Percentiles rank a stretch among this genome's conserved stretches.
Conservation (phyloP, 352 stramenopile species). For the Phytopythium sindhum region DNA sequence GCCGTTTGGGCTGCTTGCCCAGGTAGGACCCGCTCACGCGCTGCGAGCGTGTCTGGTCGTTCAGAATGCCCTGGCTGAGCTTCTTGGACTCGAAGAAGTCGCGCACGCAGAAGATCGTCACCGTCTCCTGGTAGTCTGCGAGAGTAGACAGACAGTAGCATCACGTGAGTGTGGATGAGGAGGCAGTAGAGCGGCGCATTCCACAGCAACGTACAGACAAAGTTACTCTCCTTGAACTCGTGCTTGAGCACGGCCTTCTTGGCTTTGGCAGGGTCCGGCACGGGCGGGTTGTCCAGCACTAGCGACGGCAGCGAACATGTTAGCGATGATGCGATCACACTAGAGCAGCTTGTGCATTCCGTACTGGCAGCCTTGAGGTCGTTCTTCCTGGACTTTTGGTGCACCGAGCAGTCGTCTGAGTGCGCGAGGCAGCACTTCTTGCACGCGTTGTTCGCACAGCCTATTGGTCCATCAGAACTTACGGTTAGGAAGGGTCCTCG, state of each 20-base stretch:
- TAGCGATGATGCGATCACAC: not conserved
- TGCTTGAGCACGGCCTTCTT: conserved; percentile 69
- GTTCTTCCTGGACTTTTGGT: conserved; percentile 32
- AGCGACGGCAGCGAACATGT: not conserved
- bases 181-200: not conserved
- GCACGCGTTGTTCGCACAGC: conserved; percentile 49
- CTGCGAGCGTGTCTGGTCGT: conserved; percentile 63
- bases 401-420: conserved; percentile 28
- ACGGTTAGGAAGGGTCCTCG: not conserved
- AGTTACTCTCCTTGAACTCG: conserved; percentile 76
- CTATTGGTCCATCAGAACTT: conserved; percentile 3
- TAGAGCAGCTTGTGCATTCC: not conserved
- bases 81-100: conserved; percentile 77
- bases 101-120: conserved; percentile 68
- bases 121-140: conserved; percentile 73
- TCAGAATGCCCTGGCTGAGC: conserved; percentile 67
- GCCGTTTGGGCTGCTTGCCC: conserved; percentile 23
- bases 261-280: conserved; percentile 9
- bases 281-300: conserved; percentile 23
- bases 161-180: conserved; percentile 5
- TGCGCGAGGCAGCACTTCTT: conserved; percentile 68
- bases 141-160: not conserved
- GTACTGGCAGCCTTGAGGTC: conserved; percentile 19
- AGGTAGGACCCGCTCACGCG: conserved; percentile 45
- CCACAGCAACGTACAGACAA: conserved; percentile 45